Conservation (phyloP, 441 rosid species). For the Dalechampia spathulata region DNA sequence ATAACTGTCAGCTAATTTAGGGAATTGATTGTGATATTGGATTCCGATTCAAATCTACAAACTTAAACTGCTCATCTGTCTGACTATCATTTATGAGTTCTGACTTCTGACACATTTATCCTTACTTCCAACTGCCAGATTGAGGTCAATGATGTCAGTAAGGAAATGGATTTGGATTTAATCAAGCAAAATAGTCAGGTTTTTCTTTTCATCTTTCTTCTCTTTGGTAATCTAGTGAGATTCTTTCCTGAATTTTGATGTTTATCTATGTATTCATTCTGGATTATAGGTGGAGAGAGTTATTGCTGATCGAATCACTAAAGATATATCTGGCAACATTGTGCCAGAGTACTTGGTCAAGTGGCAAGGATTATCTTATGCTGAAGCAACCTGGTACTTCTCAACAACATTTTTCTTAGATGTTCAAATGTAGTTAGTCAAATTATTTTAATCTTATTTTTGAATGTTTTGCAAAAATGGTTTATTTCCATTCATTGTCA, state of each 20-base stretch:
- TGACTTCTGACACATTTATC: neutral
- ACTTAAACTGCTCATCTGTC: neutral
- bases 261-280: constrained; percentile 9
- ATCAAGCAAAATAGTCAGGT: constrained; percentile 99
- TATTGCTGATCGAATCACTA: constrained; percentile 78
- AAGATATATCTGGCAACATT: constrained; percentile 63
- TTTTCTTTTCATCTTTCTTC: constrained; percentile 16
- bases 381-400: constrained; percentile 98
- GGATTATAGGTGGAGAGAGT: constrained; percentile 84
- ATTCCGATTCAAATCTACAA: neutral
- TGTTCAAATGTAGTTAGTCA: neutral
- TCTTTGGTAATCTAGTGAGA: neutral
- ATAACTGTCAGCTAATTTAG: neutral
- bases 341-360: constrained; percentile 94
- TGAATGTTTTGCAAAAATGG: neutral
- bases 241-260: constrained; percentile 1
- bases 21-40: neutral
- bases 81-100: neutral
- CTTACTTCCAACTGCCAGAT: constrained; percentile 44
- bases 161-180: constrained; percentile 99
- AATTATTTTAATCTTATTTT: neutral
- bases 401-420: constrained; percentile 8
- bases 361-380: constrained; percentile 99
- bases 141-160: constrained; percentile 97
- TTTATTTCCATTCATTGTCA: neutral